Base-by-base conservation (phyloP, 331 rosid species). In the Quercus tomentella region DNA sequence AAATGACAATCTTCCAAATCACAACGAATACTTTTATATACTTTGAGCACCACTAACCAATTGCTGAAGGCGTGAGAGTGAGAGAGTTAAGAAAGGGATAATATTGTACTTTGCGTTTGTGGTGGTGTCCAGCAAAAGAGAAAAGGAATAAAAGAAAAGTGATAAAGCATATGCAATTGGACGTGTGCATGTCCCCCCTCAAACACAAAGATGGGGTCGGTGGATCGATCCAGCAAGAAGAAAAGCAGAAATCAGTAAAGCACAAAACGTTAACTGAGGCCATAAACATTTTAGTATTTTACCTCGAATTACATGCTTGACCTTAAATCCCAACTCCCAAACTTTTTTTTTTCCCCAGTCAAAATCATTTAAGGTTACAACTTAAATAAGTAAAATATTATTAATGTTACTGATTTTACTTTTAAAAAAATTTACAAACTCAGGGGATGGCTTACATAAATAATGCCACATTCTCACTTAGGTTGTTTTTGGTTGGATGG, bases 141-240 rank as follows among this genome's bases (percentile, higher is more conserved):
- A 72, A 84, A 77, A 35, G 72, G 43, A 2, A 23, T 5, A 84
- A 78, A 33, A 70, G 28, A 62, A 82, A 86, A 84, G 89, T 0
- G 18, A 71, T 8, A 84, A 81, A 89, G 86, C 85, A 77, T 30
- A 14, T 78, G 84, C 84, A 37, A 26, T 71, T 37, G 85, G 80
- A 77, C 93, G 91, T 89, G 90, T 82, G 89, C 82, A 74, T 83
- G 92, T 87, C 70, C 81, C 88, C 88, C 82, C 45, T 41, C 7
- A 80, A 52, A 22, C 12, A 4, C 30, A 25, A 22, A 33, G 26
- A 2, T 31, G 41, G 51, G 61, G 85, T 81, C 88, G 89, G 90
- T 75, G 90, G 84, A 80, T 76, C 72, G 66, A 80, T 77, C 80
- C 54, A 23, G 57, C 73, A 28, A 28, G 31, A 71, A 66, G 58